Evolutionary conservation across 192 early-diverging fungal genomes (phyloP).

Genomic region (Lunasporangiospora selenospora): DNA sequence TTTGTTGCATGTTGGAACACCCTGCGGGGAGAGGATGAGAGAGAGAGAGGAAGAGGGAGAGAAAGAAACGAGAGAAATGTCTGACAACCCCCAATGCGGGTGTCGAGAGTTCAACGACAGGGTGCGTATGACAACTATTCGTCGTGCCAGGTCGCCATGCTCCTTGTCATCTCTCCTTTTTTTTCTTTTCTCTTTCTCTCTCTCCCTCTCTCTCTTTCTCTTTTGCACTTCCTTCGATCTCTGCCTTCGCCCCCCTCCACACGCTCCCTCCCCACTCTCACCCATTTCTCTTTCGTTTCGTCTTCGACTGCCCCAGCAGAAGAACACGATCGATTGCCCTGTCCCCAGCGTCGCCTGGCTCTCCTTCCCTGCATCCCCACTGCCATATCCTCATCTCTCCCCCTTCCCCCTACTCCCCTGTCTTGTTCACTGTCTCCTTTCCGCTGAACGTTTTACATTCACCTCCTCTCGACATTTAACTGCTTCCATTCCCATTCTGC

Average conservation of each 20-base stretch:
- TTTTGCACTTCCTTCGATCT: not conserved
- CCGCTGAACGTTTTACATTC: too few species aligned
- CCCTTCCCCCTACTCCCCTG: not conserved
- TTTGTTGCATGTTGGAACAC: not conserved
- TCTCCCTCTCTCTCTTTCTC: not conserved
- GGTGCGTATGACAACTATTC: too few species aligned
- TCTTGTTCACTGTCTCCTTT: too few species aligned
- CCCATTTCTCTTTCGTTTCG: not conserved
- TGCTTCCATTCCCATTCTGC: too few species aligned
- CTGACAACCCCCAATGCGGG: not conserved
- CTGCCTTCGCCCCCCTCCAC: not conserved
- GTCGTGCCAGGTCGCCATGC: too few species aligned
- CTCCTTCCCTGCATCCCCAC: not conserved
- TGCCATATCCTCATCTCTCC: not conserved
- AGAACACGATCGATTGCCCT: conserved; percentile 48
- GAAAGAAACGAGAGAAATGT: not conserved
- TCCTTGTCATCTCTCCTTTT: too few species aligned
- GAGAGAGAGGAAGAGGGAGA: not conserved
- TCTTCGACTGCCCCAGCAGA: not conserved
- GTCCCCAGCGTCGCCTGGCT: conserved; percentile 1
- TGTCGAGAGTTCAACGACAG: too few species aligned
- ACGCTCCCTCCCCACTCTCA: not conserved
- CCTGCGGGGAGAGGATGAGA: not conserved
- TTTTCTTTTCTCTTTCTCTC: not conserved
- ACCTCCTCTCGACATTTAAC: too few species aligned